Evolutionary conservation across 331 rosid genomes (phyloP), one percentile per base, ranked within the genome.

Genomic region (Erythrophleum ivorense): DNA sequence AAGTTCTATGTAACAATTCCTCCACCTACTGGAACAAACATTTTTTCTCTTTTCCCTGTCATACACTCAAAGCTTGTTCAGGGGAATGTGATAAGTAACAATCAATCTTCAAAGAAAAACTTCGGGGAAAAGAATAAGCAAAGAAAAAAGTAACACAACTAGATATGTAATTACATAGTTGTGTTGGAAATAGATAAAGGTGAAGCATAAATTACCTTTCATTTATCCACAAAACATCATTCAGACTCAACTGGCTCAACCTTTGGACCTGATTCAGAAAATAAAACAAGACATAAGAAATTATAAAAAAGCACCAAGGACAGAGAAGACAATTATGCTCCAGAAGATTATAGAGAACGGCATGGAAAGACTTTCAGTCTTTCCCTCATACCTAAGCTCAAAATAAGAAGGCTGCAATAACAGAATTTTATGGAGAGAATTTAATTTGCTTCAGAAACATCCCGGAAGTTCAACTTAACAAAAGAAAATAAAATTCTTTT

Each of bases 211-310:
- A 53, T n/a, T 83, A 89, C 94, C 94, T 85, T 40, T 78, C 36
- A 83, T 50, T 82, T 63, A 64, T 59, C 70, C 67, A 65, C 16
- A 24, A 15, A 76, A 33, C 33, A 63, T 92, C 90, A 92, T 21
- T 90, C 92, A 3, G 86, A 70, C 81, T 89, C 94, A 66, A 49
- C 87, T 0, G 84, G 49, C 81, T 84, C 94, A 58, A 79, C 86
- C 86, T 90, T 90, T 3, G 97, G 97, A 76, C 91, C 97, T 90
- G 87, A 53, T 68, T 73, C 65, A 73, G 53, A 64, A 76, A 73
- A 73, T 60, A 21, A 59, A 62, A 69, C 59, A 24, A 19, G 40
- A 46, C 31, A 57, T 19, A n/a, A 79, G 83, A 55, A 81, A 31
- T 74, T 16, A 71, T 38, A 48, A 78, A 15, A 34, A 19, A 58